phyloP scores from a whole-genome alignment of 768 basidiomycete species.

The Lactifluus volemus region DNA sequence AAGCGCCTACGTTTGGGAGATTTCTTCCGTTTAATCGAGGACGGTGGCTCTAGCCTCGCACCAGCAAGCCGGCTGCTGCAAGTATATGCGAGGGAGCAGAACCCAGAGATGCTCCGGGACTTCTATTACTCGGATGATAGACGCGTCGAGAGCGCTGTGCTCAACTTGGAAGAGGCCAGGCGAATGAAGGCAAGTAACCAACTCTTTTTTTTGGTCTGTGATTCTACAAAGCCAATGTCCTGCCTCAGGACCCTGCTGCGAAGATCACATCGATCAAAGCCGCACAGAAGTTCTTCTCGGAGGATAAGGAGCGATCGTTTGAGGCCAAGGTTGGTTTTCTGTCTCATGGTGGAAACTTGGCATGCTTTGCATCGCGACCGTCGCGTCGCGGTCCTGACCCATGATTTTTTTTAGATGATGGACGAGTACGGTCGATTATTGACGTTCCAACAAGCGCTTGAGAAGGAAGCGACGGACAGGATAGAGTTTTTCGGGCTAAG shows the following conservation, averaged over 20 bases:
- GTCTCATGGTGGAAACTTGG: neutral
- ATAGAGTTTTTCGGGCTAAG: conserved; percentile 75
- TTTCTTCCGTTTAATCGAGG: conserved; percentile 93
- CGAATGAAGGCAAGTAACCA: conserved; percentile 44
- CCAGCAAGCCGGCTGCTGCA: conserved; percentile 76
- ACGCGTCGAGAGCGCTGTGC: conserved; percentile 84
- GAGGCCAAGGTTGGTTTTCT: conserved; percentile 70
- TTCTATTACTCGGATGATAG: conserved; percentile 98
- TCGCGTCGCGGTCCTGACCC: neutral
- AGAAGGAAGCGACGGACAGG: conserved; percentile 75
- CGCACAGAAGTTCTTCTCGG: conserved; percentile 89
- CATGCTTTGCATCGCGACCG: neutral
- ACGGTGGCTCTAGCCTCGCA: conserved; percentile 65
- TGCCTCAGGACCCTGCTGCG: conserved; percentile 57
- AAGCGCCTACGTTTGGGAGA: conserved; percentile 76
- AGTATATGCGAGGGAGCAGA: conserved; percentile 85
- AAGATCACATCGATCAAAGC: conserved; percentile 64
- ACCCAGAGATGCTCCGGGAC: conserved; percentile 85
- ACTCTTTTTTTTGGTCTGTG: neutral
- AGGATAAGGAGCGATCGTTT: conserved; percentile 86
- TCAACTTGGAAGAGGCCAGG: conserved; percentile 77
- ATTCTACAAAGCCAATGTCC: neutral
- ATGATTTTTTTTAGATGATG: conserved; percentile 58
- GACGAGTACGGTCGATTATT: conserved; percentile 80
- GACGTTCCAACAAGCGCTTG: conserved; percentile 74